Evolutionary conservation across 1,284 basidiomycete species (phyloP), one percentile per base, ranked within the genome.

Genomic region (Fistulinella staudtii): DNA sequence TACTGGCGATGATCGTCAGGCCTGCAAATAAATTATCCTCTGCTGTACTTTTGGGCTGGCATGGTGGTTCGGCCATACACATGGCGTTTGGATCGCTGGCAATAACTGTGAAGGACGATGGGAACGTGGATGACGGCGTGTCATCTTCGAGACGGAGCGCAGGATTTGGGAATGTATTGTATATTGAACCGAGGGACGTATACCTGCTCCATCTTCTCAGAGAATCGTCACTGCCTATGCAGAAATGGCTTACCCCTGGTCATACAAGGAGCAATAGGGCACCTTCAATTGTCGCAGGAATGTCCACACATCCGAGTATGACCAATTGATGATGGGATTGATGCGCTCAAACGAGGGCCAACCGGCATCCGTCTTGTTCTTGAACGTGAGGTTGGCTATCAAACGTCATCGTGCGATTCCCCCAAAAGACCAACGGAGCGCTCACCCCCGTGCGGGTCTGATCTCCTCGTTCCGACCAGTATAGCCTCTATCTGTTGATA

Each of bases 321-420:
- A 74, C 95, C 95, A 99, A 61, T 97, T 86, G 39, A 99, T 87
- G 55, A 99, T 90, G 0, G 96, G 95, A 63, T 99, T 95, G 22
- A 99, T 82, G 17, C 95, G 82, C 60, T 94, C 85, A 48, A 95
- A 91, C 4, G 69, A 63, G 5, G 95, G 94, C 95, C 95, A 99
- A 41, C 77, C 86, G 0, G 77, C 68, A 65, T 97, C 93, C 6
- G 92, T 95, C 54, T 79, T 84, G 52, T 85, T 86, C 37, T 82
- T 76, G 52, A 80, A 77, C 0, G 80, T 75, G 35, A 95, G 76
- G 24, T 71, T 81, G 8, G 77, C 85, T 88, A 50, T 23, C 20
- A 39, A 39, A 50, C 38, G 30, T 50, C 14, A 50, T 31, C 10
- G 7, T 17, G 20, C 8, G 5, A 27, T 17, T 25, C 33, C 18